Conservation (phyloP, 176 grass and related monocot genomes). For the Otatea glauca region DNA sequence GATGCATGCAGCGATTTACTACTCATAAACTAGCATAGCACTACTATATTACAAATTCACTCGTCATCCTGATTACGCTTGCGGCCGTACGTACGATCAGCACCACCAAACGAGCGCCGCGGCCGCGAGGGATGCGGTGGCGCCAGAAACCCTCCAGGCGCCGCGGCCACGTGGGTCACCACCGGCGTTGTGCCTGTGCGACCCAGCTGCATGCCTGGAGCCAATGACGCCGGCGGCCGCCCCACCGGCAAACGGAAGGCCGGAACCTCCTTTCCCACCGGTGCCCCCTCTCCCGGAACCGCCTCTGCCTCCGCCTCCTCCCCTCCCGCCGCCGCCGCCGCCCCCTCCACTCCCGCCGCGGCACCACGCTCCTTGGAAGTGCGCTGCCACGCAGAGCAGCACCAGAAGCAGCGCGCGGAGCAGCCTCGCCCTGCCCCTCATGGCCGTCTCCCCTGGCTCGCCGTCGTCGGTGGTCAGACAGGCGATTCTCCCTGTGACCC, state of each 20-base stretch:
- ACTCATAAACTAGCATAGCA: not conserved
- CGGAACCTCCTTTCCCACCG: not conserved
- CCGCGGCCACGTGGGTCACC: not conserved
- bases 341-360: not conserved
- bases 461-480: not conserved
- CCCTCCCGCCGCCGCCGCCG: not conserved
- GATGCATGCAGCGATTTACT: constrained; percentile 11
- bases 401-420: constrained; percentile 19
- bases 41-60: not conserved
- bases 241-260: not conserved
- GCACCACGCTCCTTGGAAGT: not conserved
- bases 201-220: not conserved
- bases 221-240: constrained; percentile 6
- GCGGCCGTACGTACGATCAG: constrained; percentile 17
- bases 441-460: not conserved
- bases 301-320: not conserved
- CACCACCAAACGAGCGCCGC: constrained; percentile 14
- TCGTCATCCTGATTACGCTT: not conserved
- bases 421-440: constrained; percentile 22
- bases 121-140: not conserved
- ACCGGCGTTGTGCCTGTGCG: not conserved
- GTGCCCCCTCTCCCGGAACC: not conserved
- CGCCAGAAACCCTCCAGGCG: constrained; percentile 15
- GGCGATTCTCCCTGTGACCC: not conserved
- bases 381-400: constrained; percentile 29